A percentile compares a stretch with the other conserved stretches of the same genome.
phyloP scores from a whole-genome alignment of 2,329 filamentous ascomycete species.

The Lachnellula arida region DNA sequence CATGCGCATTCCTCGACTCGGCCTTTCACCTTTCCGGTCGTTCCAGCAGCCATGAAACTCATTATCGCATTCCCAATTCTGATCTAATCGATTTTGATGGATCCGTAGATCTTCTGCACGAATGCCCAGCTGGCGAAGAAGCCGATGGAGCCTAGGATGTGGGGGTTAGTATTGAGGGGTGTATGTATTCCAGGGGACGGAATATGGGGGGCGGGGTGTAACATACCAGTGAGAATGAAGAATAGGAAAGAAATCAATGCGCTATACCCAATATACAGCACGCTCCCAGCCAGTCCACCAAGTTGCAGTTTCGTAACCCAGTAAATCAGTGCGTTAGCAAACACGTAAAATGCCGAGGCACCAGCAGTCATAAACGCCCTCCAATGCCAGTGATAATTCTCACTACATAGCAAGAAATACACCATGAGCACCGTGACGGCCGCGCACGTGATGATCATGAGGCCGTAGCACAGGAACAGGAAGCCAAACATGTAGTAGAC shows the following conservation, averaged over 20 bases:
- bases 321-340: conserved; percentile 85
- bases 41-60: not conserved
- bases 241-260: conserved; percentile 84
- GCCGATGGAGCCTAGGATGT: conserved; percentile 74
- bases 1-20: not conserved
- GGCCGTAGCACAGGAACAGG: conserved; percentile 92
- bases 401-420: conserved; percentile 91
- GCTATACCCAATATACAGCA: conserved; percentile 92
- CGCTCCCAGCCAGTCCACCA: conserved; percentile 76
- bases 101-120: conserved; percentile 86
- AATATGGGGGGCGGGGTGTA: not conserved
- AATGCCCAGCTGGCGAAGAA: conserved; percentile 96
- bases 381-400: conserved; percentile 99
- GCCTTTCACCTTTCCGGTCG: not conserved
- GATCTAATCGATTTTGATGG: conserved; percentile 89
- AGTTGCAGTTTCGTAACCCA: conserved; percentile 86
- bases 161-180: conserved; percentile 14
- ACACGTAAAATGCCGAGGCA: conserved; percentile 87
- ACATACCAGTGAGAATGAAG: conserved; percentile 88
- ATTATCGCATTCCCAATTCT: not conserved
- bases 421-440: conserved; percentile 91
- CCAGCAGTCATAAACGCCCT: conserved; percentile 87
- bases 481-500: conserved; percentile 99
- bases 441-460: conserved; percentile 95
- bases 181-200: not conserved